Base-by-base conservation (phyloP, 2,329 filamentous ascomycete species). In the Penicillium sp. region DNA sequence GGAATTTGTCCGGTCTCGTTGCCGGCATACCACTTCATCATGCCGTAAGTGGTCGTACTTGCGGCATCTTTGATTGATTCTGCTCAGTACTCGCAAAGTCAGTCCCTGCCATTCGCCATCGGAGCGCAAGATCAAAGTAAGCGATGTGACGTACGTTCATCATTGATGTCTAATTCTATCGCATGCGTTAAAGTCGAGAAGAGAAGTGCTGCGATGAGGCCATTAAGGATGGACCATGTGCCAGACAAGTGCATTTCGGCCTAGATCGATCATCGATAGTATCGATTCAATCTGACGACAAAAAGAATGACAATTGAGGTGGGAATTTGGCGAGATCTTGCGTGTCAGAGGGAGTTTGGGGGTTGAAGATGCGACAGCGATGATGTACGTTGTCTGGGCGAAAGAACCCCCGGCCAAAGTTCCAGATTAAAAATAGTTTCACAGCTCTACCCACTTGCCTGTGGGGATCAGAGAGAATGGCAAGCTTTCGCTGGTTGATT, bases 21-120 rank as follows among this genome's bases (percentile, higher is more conserved):
- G 14, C 79, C 79, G 33, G 67, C 69, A 61, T 82, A 82, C 57
- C 75, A 77, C 14, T 63, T 62, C 68, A 80, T 73, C 69, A 80
- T 74, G 38, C 76, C 75, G 49, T 74, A 68, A 3, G 77, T 77
- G 16, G 68, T 64, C 11, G 64, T 65, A 11, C 59, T 61, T 5
- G 75, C 73, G 19, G 74, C 75, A 45, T 61, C 50, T 53, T 73
- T 74, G 59, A 77, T 72, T 1, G 74, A 75, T 39, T 70, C 72
- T 68, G 54, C 46, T 27, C 7, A 25, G 3, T 11, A 7, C 13
- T 30, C 10, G 27, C 9, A 10, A 38, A 29, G 41, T 49, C 29
- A 49, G 35, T 18, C 16, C 3, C 10, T 38, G 5, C 11, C 22
- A 12, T 2, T 4, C 19, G n/a, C 7, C 14, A 19, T 35, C n/a